These are phyloP conservation scores for Penicillium dipodomyicola DNA, from an alignment of 495 filamentous ascomycete species.

Conservation along the genomic window DNA sequence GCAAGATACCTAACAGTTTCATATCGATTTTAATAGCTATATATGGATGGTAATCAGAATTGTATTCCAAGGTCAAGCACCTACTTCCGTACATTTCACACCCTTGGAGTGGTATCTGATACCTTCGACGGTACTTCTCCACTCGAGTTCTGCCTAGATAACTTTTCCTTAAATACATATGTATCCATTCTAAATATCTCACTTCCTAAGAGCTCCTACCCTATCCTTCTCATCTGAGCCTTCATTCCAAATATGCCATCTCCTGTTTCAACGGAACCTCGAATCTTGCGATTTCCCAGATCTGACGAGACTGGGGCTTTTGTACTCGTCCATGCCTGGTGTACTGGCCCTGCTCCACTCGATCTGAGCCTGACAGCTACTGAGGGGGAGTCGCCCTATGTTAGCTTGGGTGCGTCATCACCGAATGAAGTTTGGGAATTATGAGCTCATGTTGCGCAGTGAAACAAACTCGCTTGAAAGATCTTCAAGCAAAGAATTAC, in stretches of 20 bases:
- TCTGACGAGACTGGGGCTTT: slow-evolving; percentile 51
- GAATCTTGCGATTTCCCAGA: slow-evolving; percentile 55
- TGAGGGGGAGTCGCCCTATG: slow-evolving; percentile 64
- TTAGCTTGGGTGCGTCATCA: slow-evolving; percentile 48
- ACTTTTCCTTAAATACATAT: neutral
- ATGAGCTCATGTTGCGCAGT: slow-evolving; percentile 40
- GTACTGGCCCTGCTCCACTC: slow-evolving; percentile 45
- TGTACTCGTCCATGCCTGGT: slow-evolving; percentile 56
- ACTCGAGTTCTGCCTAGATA: neutral
- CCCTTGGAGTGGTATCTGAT: neutral
- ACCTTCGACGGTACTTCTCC: neutral
- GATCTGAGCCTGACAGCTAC: slow-evolving; percentile 66
- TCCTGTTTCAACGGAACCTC: slow-evolving; percentile 15
- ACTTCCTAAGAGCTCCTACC: neutral
- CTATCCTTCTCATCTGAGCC: neutral
- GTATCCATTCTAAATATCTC: neutral
- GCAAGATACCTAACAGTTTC: neutral
- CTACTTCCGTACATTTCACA: neutral
- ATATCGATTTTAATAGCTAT: neutral
- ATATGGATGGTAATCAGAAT: neutral
- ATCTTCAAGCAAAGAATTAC: slow-evolving; percentile 52
- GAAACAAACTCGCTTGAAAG: slow-evolving; percentile 40
- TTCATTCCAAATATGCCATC: slow-evolving; percentile 1
- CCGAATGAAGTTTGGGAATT: slow-evolving; percentile 4
- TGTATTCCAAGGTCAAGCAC: no score